A percentile compares a stretch with the other conserved stretches of the same genome.
Conservation (phyloP, 495 filamentous ascomycete genomes). For the Pseudotulostoma volvatum region DNA sequence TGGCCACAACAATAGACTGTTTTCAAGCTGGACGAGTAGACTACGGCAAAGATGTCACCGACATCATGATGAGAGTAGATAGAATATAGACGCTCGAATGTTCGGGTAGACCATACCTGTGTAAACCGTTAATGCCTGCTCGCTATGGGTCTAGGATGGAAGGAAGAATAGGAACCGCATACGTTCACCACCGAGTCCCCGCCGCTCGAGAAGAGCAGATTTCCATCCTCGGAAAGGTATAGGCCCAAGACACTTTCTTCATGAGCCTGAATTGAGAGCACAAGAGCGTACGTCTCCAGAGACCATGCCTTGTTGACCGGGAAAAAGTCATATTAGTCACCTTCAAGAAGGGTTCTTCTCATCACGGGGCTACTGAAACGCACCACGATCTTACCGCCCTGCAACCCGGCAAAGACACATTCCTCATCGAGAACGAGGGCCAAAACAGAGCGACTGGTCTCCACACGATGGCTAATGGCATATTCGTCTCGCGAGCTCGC, state of each 20-base stretch:
- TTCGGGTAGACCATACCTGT: conserved; percentile 47
- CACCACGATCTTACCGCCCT: conserved; percentile 78
- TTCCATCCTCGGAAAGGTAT: conserved; percentile 54
- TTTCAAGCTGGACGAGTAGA: conserved; percentile 59
- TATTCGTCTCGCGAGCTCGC: conserved; percentile 17
- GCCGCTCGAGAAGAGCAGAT: conserved; percentile 77
- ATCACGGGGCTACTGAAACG: conserved; percentile 5
- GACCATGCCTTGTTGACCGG: conserved; percentile 50
- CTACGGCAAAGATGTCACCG: conserved; percentile 86
- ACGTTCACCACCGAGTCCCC: conserved; percentile 90
- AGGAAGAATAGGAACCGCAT: conserved; percentile 17
- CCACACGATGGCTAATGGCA: conserved; percentile 31
- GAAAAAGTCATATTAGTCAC: conserved; percentile 1
- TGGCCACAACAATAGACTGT: conserved; percentile 87
- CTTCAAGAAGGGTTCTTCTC: neutral
- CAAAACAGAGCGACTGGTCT: conserved; percentile 30
- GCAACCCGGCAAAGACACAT: conserved; percentile 59
- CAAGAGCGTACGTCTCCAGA: conserved; percentile 65
- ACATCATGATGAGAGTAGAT: conserved; percentile 92
- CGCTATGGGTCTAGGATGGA: neutral
- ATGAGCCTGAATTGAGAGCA: conserved; percentile 65
- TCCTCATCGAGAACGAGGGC: conserved; percentile 31
- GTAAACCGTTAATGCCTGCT: conserved; percentile 24
- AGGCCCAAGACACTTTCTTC: conserved; percentile 78
- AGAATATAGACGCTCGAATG: conserved; percentile 59